A percentile compares a stretch with the other conserved stretches of the same genome.
These are phyloP conservation scores for Zalaria sp. DNA, from an alignment of 2,329 filamentous ascomycete species.

Conservation along the genomic window DNA sequence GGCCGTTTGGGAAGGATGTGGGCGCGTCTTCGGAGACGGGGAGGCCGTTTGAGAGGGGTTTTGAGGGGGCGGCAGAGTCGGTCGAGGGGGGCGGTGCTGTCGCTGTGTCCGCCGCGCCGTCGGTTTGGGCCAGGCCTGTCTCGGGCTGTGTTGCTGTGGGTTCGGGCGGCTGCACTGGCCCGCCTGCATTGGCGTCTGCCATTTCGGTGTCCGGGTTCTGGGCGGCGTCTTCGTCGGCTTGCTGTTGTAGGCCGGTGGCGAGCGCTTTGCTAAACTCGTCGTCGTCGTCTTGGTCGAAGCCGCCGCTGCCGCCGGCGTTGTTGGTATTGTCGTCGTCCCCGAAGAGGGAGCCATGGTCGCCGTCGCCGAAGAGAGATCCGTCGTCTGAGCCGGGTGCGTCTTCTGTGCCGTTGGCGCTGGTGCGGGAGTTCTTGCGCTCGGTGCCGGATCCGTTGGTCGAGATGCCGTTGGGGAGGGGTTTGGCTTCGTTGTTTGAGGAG, in stretches of 20 bases:
- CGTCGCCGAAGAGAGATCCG: conserved; percentile 71
- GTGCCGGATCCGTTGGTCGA: conserved; percentile 9
- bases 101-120: conserved; percentile 1
- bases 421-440: conserved; percentile 11
- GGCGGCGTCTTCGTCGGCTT: conserved; percentile 17
- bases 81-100: conserved; percentile 2
- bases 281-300: conserved; percentile 69
- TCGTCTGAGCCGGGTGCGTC: conserved; percentile 52
- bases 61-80: conserved; percentile 3
- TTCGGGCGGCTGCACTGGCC: conserved; percentile 26
- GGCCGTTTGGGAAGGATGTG: conserved; percentile 10
- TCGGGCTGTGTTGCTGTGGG: conserved; percentile 6
- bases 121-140: background rate
- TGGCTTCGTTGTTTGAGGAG: conserved; percentile 55
- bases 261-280: conserved; percentile 69
- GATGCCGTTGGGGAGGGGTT: conserved; percentile 33
- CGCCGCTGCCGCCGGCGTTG: conserved; percentile 30
- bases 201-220: conserved; percentile 27
- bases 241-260: conserved; percentile 35
- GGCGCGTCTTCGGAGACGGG: conserved; percentile 34
- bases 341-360: conserved; percentile 60
- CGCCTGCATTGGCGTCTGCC: conserved; percentile 25
- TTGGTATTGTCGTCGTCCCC: conserved; percentile 53
- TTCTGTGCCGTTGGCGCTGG: conserved; percentile 29
- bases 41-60: conserved; percentile 29